Evolutionary conservation across 2,329 filamentous ascomycete species (phyloP), one percentile per base, ranked within the genome.

Genomic region (Colletotrichum cereale): DNA sequence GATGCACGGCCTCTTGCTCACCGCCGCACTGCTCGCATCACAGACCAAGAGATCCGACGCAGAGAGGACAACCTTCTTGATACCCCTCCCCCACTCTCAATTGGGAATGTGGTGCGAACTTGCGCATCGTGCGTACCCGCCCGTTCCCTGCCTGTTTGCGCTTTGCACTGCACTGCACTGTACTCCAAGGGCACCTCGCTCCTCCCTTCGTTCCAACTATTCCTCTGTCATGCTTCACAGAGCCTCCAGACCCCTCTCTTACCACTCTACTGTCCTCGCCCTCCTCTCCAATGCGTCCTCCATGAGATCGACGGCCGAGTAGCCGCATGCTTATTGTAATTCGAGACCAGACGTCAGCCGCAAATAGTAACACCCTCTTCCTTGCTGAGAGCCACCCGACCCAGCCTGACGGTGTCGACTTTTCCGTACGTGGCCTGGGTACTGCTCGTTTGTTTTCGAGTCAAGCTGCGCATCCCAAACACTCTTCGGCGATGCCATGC

Each of bases 351-450:
- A 70, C 53, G 69, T 68, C 38, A 38, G 36, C 68, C 65, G 26
- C 55, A 72, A 72, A 71, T 68, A 71, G 68, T 63, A 71, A 71
- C 68, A 34, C 38, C 58, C 52, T 67, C 65, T 58, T 71, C 68
- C 64, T 58, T 71, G 63, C 42, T 62, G 64, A 31, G 34, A 67
- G 63, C 64, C 67, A 56, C 34, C 64, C 57, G 67, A 62, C 67
- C 63, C 63, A 57, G 64, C 64, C 21, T 58, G 64, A 52, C 68
- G 68, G 68, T 68, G 65, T 58, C 68, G 57, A 62, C 40, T 42
- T 10, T 57, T 56, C 67, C 67, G 67, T 62, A 64, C 44, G 12
- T 47, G 50, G 50, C 57, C 48, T 58, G 24, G 56, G 40, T 42
- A 55, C 36, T 44, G 11, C 50, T 47, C 42, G 50, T 67, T 71